phyloP scores from a whole-genome alignment of 148 eudicot species.

The Simmondsia chinensis region DNA sequence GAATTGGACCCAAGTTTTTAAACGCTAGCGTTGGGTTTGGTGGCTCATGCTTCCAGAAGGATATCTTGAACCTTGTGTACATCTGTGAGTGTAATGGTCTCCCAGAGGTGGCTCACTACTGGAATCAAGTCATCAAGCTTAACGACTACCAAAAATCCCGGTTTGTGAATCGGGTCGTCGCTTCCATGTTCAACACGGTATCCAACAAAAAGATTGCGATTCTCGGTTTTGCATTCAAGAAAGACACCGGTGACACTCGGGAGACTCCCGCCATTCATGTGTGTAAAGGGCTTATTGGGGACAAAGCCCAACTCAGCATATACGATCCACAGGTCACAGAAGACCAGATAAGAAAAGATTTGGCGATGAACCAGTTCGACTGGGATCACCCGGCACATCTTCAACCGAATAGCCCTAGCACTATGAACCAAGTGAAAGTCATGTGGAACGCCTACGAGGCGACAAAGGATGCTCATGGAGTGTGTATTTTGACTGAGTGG shows the following conservation, averaged over 20 bases:
- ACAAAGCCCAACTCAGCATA: slow-evolving; percentile 42
- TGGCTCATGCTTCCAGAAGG: slow-evolving; percentile 62
- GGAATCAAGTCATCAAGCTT: slow-evolving; percentile 59
- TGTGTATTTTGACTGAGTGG: slow-evolving; percentile 57
- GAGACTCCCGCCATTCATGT: slow-evolving; percentile 61
- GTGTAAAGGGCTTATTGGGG: slow-evolving; percentile 41
- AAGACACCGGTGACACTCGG: slow-evolving; percentile 55
- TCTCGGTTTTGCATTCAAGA: slow-evolving; percentile 52
- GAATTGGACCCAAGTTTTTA: slow-evolving; percentile 53
- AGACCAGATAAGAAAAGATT: slow-evolving; percentile 44
- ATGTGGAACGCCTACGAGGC: slow-evolving; percentile 40
- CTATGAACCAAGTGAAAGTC: slow-evolving; percentile 20
- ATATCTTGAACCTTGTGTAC: slow-evolving; percentile 53
- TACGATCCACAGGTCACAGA: slow-evolving; percentile 50
- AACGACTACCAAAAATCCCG: slow-evolving; percentile 56
- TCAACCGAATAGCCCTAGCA: slow-evolving; percentile 28
- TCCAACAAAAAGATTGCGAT: slow-evolving; percentile 45
- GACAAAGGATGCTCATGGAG: slow-evolving; percentile 44
- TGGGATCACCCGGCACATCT: slow-evolving; percentile 57
- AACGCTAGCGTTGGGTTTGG: slow-evolving; percentile 64
- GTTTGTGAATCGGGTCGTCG: slow-evolving; percentile 52
- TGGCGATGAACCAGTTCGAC: slow-evolving; percentile 42
- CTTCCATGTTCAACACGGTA: slow-evolving; percentile 64
- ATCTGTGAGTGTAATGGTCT: slow-evolving; percentile 59
- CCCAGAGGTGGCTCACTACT: slow-evolving; percentile 46